A percentile compares a stretch with the other conserved stretches of the same genome.
phyloP scores from a whole-genome alignment of 2,329 filamentous ascomycete species.

The Bipolaris bicolor region DNA sequence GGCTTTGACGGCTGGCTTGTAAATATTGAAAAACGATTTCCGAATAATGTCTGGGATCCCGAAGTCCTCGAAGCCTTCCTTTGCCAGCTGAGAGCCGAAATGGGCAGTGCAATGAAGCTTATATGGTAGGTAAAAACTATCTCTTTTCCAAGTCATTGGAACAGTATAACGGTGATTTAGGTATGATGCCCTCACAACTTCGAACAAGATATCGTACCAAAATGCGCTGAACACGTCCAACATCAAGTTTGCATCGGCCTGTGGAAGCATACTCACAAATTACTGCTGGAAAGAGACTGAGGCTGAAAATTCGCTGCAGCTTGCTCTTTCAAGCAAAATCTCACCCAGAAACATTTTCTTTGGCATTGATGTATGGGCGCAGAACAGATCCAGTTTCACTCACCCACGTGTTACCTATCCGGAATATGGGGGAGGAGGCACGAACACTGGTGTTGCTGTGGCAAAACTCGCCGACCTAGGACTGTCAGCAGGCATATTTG shows the following conservation, averaged over 20 bases:
- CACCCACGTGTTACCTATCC: slow-evolving; percentile 49
- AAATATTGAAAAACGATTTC: slow-evolving; percentile 55
- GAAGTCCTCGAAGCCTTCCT: slow-evolving; percentile 48
- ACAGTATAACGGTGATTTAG: slow-evolving; percentile 26
- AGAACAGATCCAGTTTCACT: slow-evolving; percentile 43
- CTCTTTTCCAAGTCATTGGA: not conserved
- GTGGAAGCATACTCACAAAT: slow-evolving; percentile 53
- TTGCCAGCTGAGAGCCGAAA: slow-evolving; percentile 41
- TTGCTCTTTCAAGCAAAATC: slow-evolving; percentile 35
- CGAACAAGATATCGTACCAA: slow-evolving; percentile 53
- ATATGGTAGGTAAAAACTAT: slow-evolving; percentile 48
- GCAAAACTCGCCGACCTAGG: slow-evolving; percentile 44
- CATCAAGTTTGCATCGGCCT: slow-evolving; percentile 46
- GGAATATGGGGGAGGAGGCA: slow-evolving; percentile 48
- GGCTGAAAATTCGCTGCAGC: slow-evolving; percentile 29
- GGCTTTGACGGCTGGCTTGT: slow-evolving; percentile 58
- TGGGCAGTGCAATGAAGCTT: slow-evolving; percentile 39
- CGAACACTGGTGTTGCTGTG: slow-evolving; percentile 51
- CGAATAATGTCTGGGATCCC: slow-evolving; percentile 39
- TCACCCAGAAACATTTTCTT: slow-evolving; percentile 44
- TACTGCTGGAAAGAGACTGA: slow-evolving; percentile 52
- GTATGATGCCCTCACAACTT: slow-evolving; percentile 55
- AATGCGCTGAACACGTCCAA: slow-evolving; percentile 53
- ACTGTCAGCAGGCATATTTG: slow-evolving; percentile 53
- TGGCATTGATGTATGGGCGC: slow-evolving; percentile 56